Evolutionary conservation across 495 filamentous ascomycete species (phyloP).

Genomic region (Hypoxylon crocopeplum): DNA sequence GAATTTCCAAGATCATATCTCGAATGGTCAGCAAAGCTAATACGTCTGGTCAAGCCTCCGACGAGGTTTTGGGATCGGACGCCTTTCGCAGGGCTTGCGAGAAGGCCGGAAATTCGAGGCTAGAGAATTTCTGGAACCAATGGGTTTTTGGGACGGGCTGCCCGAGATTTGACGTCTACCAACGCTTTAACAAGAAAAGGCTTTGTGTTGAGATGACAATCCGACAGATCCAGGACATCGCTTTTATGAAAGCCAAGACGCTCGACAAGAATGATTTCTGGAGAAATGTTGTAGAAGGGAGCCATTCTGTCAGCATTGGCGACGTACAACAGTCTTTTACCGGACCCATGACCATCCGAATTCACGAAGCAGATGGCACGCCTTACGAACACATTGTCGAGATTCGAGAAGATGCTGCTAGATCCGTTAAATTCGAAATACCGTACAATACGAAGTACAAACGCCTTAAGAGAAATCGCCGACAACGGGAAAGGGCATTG

Average conservation of each 20-base stretch:
- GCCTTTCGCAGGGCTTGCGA: constrained; percentile 84
- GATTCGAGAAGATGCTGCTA: constrained; percentile 82
- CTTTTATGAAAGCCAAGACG: constrained; percentile 43
- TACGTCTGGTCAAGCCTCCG: constrained; percentile 70
- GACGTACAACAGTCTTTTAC: constrained; percentile 81
- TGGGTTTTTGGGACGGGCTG: constrained; percentile 91
- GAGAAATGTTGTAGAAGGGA: constrained; percentile 81
- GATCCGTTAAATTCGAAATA: constrained; percentile 74
- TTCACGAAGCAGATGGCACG: constrained; percentile 98
- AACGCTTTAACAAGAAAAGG: constrained; percentile 97
- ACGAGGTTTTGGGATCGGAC: constrained; percentile 74
- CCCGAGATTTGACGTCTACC: constrained; percentile 81
- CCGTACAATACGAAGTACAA: constrained; percentile 99
- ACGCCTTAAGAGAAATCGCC: constrained; percentile 87
- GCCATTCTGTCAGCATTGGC: constrained; percentile 71
- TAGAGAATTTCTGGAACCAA: constrained; percentile 89
- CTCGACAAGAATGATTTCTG: constrained; percentile 73
- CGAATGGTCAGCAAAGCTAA: constrained; percentile 82
- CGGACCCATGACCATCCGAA: constrained; percentile 95
- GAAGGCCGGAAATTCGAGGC: constrained; percentile 80
- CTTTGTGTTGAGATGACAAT: constrained; percentile 94
- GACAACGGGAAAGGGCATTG: constrained; percentile 79
- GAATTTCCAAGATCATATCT: constrained; percentile 83
- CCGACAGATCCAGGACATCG: constrained; percentile 70
- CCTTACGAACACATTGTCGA: constrained; percentile 98